These are phyloP conservation scores for Oehlia diaphana DNA, from an alignment of 192 early-diverging fungal genomes.

Conservation along the genomic window DNA sequence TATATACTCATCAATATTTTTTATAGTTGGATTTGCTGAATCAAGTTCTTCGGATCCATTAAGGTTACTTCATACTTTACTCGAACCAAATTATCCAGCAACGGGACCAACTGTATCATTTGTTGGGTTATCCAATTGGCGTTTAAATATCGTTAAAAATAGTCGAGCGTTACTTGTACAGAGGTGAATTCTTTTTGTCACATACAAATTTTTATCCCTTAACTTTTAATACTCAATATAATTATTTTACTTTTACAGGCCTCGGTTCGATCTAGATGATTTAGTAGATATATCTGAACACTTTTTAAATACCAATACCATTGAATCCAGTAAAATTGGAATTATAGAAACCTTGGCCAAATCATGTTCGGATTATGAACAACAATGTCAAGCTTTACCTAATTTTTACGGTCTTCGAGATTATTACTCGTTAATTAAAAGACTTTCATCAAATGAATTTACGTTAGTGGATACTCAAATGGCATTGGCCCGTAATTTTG, in stretches of 20 bases:
- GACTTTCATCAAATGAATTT: not conserved
- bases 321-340: not conserved
- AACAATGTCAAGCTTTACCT: not conserved
- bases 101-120: conserved; percentile 9
- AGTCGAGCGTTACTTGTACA: conserved; percentile 26
- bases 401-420: conserved; percentile 29
- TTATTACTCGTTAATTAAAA: not conserved
- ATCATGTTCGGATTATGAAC: not conserved
- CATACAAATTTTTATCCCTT: not conserved
- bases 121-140: conserved; percentile 30
- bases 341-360: not conserved
- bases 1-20: not conserved
- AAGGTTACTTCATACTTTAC: conserved; percentile 27
- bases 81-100: conserved; percentile 28
- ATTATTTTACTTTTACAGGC: not conserved
- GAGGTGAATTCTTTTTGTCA: not conserved
- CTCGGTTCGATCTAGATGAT: not conserved
- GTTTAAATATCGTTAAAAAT: conserved; percentile 28
- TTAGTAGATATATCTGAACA: not conserved
- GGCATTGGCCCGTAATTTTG: conserved; percentile 26
- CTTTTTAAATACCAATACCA: not conserved
- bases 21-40: conserved; percentile 26
- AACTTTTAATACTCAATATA: not conserved
- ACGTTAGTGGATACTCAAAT: not conserved
- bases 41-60: conserved; percentile 11